Base-by-base conservation (phyloP, 768 basidiomycete species). In the Suillus alpinus region DNA sequence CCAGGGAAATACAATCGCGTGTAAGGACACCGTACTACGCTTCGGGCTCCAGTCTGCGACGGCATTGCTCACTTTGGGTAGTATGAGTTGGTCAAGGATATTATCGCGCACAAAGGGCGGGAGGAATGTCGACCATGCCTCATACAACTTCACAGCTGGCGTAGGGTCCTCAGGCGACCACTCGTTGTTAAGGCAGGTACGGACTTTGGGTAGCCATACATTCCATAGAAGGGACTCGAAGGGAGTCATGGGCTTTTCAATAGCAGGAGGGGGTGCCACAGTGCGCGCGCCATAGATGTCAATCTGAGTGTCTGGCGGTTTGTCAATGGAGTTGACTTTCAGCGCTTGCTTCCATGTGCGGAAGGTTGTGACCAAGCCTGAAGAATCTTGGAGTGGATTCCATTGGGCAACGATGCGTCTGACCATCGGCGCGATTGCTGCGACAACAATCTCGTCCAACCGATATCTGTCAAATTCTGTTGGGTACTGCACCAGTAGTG, bases 211-310 rank as follows among this genome's bases (percentile, higher is more conserved):
- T 31, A 99, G 77, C 97, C 95, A 99, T 10, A 92, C 80, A 65
- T 89, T 92, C 95, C 97, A 98, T 14, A 98, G 74, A 29, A 98
- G 79, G 62, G 89, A 92, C 71, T 99, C 97, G 71, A 92, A 99
- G 0, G 96, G 89, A 16, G 95, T 95, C 97, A 99, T 99, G 2
- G 80, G 80, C 63, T 75, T 80, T 62, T 85, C 85, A 50, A 77
- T 69, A 16, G 76, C 67, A 4, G 75, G 63, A 6, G 73, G 65
- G 13, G 70, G 63, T 8, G 71, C 65, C 4, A 66, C 59, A 13
- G 76, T 76, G 58, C 74, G 76, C 8, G 78, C 71, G n/a, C 86
- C 88, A 69, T 85, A 87, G 4, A 85, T 61, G 65, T 86, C 83
- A 4, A 91, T 74, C 62, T 85, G 78, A 0, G 75, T 77, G 51